Evolutionary conservation across 2,329 filamentous ascomycete genomes (phyloP), one percentile per base, ranked within the genome.

Genomic region (Xylaria arbuscula): DNA sequence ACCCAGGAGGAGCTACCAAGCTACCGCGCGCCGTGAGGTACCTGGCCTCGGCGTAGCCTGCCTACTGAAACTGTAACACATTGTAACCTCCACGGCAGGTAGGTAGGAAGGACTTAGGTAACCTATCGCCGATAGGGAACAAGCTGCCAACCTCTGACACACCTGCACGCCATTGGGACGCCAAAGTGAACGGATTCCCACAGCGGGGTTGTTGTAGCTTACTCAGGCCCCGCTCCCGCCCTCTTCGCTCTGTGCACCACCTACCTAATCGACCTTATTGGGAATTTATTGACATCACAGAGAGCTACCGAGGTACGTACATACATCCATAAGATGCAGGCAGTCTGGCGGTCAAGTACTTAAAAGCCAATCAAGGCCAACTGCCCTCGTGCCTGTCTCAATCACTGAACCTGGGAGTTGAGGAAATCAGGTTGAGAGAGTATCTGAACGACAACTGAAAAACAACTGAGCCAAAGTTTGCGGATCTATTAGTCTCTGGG

Each of bases 211-310:
- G 17, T 54, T n/a, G 56, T 60, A 65, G 68, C 68, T 70, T 70
- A 70, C 68, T 70, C 68, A 68, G 68, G 68, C 62, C 65, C 68
- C 68, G 64, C 68, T 67, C 62, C 67, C 57, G 62, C 34, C 22
- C 56, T 45, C 55, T 59, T 17, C 28, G 28, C 28, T 6, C 28
- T 17, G 17, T 40, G 8, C 34, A 42, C 36, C 40, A 38, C 54
- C 54, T 58, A 53, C 28, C 53, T 45, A 40, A 53, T 47, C 32
- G 38, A n/a, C 59, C 48, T 42, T 10, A 22, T 51, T 34, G 24
- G 32, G 22, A 24, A 61, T 50, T 62, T 28, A 38, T 62, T 51
- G 15, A 36, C 45, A 48, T 53, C 51, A 62, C 19, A 61, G 45
- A 60, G 36, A 13, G 17, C 55, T 51, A 28, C 40, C 22, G 8